phyloP scores from a whole-genome alignment of 1,284 basidiomycete species.

The Leccinum colubrinum region DNA sequence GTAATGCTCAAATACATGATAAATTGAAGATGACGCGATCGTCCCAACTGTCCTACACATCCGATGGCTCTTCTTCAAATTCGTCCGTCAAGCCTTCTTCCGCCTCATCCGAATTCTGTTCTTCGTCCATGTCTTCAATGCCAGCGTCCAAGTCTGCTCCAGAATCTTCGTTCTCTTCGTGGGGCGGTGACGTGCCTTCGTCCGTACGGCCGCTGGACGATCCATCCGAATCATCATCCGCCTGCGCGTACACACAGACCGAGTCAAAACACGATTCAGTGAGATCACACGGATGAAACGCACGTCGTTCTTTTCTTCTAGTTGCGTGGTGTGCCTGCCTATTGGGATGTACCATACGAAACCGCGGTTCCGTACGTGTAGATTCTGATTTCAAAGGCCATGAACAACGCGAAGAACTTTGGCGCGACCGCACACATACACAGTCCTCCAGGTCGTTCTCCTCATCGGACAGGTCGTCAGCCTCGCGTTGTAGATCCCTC shows the following conservation, averaged over 20 bases:
- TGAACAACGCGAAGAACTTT: background rate
- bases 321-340: constrained; percentile 65
- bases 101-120: constrained; percentile 31
- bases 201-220: constrained; percentile 36
- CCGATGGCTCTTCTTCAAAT: constrained; percentile 31
- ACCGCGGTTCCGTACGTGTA: constrained; percentile 62
- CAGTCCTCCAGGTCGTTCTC: constrained; percentile 76
- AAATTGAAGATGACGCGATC: background rate
- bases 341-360: constrained; percentile 69
- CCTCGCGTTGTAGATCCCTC: constrained; percentile 73
- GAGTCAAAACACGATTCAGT: constrained; percentile 2
- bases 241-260: constrained; percentile 28
- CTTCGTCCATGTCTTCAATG: constrained; percentile 73
- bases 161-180: constrained; percentile 57
- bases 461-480: constrained; percentile 84
- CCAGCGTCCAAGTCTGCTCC: constrained; percentile 64
- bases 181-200: constrained; percentile 44
- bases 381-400: constrained; percentile 41
- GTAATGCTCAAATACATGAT: background rate
- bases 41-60: constrained; percentile 8
- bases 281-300: constrained; percentile 23
- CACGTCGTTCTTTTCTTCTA: constrained; percentile 84
- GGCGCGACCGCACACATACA: constrained; percentile 38
- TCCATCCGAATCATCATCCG: constrained; percentile 42
- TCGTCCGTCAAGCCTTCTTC: constrained; percentile 29